Conservation (phyloP, 2,329 filamentous ascomycete genomes). For the Cladosporium sp. region DNA sequence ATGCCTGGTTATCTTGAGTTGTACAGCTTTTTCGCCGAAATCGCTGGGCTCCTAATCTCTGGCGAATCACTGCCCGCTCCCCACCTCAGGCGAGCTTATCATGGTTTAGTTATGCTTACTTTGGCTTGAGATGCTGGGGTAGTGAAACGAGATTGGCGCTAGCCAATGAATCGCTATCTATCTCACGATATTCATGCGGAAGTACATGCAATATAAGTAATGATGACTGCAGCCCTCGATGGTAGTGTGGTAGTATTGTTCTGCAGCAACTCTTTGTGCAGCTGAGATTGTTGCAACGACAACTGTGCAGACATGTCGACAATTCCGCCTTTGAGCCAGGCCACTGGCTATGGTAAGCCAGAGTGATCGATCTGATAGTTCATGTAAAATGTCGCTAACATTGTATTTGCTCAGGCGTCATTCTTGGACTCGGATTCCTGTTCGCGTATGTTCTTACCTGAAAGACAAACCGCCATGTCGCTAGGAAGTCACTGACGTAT, state of each 20-base stretch:
- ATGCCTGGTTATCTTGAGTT: neutral
- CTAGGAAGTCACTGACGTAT: neutral
- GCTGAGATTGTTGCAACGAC: neutral
- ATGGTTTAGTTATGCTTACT: conserved; percentile 12
- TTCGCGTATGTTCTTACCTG: conserved; percentile 56
- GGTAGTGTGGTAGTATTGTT: neutral
- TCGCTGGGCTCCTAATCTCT: neutral
- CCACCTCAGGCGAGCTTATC: conserved; percentile 13
- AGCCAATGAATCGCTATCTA: neutral
- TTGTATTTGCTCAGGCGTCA: conserved; percentile 45
- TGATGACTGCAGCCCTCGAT: neutral
- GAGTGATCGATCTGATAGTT: neutral
- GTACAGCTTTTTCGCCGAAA: neutral
- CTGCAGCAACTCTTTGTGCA: neutral
- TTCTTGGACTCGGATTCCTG: conserved; percentile 70
- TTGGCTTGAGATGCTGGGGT: conserved; percentile 10
- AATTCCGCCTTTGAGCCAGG: conserved; percentile 51
- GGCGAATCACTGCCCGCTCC: conserved; percentile 7
- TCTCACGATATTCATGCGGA: neutral
- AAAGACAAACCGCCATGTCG: neutral
- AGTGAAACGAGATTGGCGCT: neutral
- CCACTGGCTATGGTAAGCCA: conserved; percentile 66
- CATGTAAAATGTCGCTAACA: neutral
- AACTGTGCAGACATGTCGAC: conserved; percentile 20
- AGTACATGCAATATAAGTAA: neutral